Conservation (phyloP, 768 basidiomycete species). For the Collybiopsis luxurians region DNA sequence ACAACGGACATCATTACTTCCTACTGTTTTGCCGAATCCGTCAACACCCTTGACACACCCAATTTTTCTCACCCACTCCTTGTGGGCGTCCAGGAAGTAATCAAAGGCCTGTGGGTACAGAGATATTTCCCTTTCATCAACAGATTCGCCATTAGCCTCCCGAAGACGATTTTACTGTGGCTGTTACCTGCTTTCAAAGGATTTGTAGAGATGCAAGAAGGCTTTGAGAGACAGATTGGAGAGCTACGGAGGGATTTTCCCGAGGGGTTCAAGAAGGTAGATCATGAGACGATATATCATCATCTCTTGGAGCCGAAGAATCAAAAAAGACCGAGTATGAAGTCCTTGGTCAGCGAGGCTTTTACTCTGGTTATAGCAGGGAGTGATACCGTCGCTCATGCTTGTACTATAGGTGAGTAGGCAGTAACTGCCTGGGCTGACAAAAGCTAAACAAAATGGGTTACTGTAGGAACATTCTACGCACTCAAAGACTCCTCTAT, state of each 20-base stretch:
- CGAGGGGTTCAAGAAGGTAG: not conserved
- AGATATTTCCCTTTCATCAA: constrained; percentile 3
- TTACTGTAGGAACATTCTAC: constrained; percentile 20
- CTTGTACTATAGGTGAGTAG: constrained; percentile 12
- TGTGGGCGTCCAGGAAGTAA: not conserved
- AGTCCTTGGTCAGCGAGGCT: constrained; percentile 1
- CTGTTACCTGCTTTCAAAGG: not conserved
- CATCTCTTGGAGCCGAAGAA: constrained; percentile 5
- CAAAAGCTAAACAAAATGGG: too few species aligned
- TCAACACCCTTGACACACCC: constrained; percentile 9
- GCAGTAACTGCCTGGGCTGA: too few species aligned
- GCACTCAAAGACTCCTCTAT: constrained; percentile 20
- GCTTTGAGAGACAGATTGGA: not conserved
- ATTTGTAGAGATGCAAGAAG: not conserved
- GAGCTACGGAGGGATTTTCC: not conserved
- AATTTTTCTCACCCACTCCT: constrained; percentile 12
- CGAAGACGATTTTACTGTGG: not conserved
- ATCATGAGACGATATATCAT: constrained; percentile 8
- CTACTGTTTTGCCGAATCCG: constrained; percentile 16
- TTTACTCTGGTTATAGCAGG: not conserved
- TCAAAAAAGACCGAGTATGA: not conserved
- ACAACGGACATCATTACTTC: constrained; percentile 16
- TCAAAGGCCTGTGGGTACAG: constrained; percentile 1
- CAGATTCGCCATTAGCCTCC: not conserved
- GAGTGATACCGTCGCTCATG: constrained; percentile 28